phyloP scores from a whole-genome alignment of 371 early-diverging fungal species.

The Furculomyces boomerangus region DNA sequence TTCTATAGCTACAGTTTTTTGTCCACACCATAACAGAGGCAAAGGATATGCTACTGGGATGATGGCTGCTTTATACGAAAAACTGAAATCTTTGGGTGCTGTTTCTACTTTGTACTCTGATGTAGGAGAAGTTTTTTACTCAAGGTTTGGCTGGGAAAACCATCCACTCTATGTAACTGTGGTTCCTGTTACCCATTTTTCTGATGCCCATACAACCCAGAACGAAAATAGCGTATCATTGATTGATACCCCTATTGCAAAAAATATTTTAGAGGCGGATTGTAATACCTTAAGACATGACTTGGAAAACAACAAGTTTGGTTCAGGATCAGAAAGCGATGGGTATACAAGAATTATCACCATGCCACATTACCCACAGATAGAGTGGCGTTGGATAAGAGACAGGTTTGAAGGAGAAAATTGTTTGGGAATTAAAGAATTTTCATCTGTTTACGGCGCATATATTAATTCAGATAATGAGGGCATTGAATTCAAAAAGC shows the following conservation, averaged over 20 bases:
- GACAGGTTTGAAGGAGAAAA: constrained; percentile 1
- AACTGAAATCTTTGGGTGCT: not conserved
- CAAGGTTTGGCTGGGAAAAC: constrained; percentile 1
- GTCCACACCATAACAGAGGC: not conserved
- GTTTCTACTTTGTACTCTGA: constrained; percentile 2
- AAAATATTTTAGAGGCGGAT: not conserved
- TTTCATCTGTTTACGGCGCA: not conserved
- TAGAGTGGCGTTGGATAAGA: not conserved
- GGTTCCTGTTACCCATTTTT: not conserved
- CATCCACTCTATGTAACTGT: not conserved
- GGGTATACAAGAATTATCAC: not conserved
- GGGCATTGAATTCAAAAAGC: no score
- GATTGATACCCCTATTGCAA: not conserved
- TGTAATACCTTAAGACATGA: not conserved
- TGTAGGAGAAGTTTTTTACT: not conserved
- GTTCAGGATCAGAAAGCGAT: not conserved
- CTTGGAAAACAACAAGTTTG: no score
- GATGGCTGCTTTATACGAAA: not conserved
- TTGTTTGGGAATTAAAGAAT: not conserved
- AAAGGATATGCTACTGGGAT: constrained; percentile 1
- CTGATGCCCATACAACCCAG: not conserved
- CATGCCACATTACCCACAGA: not conserved
- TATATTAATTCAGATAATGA: not conserved
- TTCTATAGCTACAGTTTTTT: not conserved
- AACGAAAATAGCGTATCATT: not conserved